Conservation (phyloP, 768 basidiomycete species). For the Zangia roseola region DNA sequence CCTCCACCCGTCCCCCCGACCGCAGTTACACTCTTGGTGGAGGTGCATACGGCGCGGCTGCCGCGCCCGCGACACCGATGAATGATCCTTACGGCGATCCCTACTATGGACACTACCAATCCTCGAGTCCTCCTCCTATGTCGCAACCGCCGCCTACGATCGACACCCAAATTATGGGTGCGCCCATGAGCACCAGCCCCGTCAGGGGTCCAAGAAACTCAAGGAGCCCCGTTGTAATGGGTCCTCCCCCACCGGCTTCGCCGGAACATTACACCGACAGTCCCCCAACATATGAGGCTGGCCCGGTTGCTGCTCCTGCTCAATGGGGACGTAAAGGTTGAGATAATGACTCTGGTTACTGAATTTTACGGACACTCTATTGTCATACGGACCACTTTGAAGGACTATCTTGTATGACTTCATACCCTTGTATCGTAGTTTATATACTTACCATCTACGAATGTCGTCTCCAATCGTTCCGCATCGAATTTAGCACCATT, state of each 20-base stretch:
- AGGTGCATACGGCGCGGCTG: conserved; percentile 51
- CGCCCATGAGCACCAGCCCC: conserved; percentile 35
- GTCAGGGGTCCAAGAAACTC: conserved; percentile 43
- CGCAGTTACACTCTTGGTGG: conserved; percentile 59
- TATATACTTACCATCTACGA: background rate
- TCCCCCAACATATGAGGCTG: conserved; percentile 68
- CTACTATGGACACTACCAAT: conserved; percentile 27
- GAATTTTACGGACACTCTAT: background rate
- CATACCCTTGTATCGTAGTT: conserved; percentile 25
- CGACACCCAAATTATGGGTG: conserved; percentile 35
- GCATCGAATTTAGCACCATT: background rate
- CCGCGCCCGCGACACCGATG: conserved; percentile 41
- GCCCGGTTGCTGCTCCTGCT: conserved; percentile 45
- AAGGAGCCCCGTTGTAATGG: conserved; percentile 24
- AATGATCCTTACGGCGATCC: conserved; percentile 28
- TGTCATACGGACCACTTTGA: conserved; percentile 18
- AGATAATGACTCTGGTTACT: background rate
- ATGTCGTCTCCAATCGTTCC: too few species aligned
- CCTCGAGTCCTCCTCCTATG: conserved; percentile 29
- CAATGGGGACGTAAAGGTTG: conserved; percentile 49
- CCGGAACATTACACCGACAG: conserved; percentile 43
- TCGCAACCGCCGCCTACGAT: conserved; percentile 38
- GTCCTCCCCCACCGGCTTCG: conserved; percentile 17
- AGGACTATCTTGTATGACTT: conserved; percentile 11
- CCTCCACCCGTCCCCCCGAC: conserved; percentile 34